phyloP scores from a whole-genome alignment of 2,329 filamentous ascomycete species.

The Colletotrichum godetiae region DNA sequence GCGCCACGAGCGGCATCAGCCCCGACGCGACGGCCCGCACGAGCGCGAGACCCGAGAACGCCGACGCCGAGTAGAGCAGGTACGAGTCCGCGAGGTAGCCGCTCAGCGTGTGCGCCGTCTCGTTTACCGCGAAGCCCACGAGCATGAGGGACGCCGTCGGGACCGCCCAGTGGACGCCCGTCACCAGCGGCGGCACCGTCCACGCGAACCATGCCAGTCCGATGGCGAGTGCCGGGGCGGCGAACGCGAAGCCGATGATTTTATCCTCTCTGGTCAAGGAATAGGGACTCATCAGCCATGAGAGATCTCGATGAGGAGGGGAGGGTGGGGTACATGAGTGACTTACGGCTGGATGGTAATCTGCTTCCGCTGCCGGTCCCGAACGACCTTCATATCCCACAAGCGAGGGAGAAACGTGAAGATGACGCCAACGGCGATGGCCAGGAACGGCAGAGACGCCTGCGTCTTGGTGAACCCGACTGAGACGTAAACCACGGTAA shows the following conservation, averaged over 20 bases:
- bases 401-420: slow-evolving; percentile 55
- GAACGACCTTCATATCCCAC: slow-evolving; percentile 47
- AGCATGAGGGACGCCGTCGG: slow-evolving; percentile 53
- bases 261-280: slow-evolving; percentile 22
- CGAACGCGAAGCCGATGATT: slow-evolving; percentile 54
- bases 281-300: neutral
- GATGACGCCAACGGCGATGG: slow-evolving; percentile 51
- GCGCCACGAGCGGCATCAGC: slow-evolving; percentile 40
- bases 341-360: slow-evolving; percentile 39
- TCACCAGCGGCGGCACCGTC: slow-evolving; percentile 55
- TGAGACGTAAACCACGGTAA: slow-evolving; percentile 51
- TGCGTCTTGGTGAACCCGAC: slow-evolving; percentile 46
- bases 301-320: neutral
- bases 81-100: slow-evolving; percentile 43
- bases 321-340: neutral
- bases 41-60: slow-evolving; percentile 40
- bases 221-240: slow-evolving; percentile 53
- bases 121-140: slow-evolving; percentile 59
- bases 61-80: slow-evolving; percentile 40
- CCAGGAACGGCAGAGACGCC: slow-evolving; percentile 53
- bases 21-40: slow-evolving; percentile 40
- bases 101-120: slow-evolving; percentile 44
- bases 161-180: slow-evolving; percentile 49
- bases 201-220: slow-evolving; percentile 59
- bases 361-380: slow-evolving; percentile 33